Conservation (phyloP, 2,329 filamentous ascomycete genomes). For the Penicillium thymicola region DNA sequence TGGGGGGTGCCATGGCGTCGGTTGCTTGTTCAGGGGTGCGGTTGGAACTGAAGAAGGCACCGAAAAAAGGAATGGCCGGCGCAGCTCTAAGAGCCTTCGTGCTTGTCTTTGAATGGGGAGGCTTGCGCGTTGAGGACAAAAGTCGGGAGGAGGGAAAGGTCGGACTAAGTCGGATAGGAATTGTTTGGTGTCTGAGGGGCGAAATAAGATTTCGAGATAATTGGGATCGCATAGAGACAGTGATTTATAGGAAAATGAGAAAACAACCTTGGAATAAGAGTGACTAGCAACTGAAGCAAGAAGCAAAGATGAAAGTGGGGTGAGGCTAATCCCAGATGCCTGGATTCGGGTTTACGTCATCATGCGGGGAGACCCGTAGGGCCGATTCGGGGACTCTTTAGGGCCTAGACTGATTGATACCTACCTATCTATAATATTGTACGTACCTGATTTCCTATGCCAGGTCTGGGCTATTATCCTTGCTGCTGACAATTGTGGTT, state of each 20-base stretch:
- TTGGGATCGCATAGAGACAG: slow-evolving; percentile 29
- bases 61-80: slow-evolving; percentile 74
- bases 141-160: slow-evolving; percentile 23
- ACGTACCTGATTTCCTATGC: too few species aligned
- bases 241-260: background rate
- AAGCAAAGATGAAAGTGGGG: background rate
- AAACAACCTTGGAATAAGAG: background rate
- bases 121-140: slow-evolving; percentile 14
- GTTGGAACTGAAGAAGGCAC: slow-evolving; percentile 69
- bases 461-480: too few species aligned
- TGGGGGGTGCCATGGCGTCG: slow-evolving; percentile 61
- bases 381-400: background rate
- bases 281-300: background rate
- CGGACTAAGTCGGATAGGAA: slow-evolving; percentile 19
- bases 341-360: slow-evolving; percentile 28
- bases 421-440: too few species aligned
- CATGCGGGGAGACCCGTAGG: slow-evolving; percentile 23
- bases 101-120: slow-evolving; percentile 28
- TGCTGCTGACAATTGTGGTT: too few species aligned
- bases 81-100: slow-evolving; percentile 57
- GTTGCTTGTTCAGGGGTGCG: slow-evolving; percentile 42
- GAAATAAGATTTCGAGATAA: slow-evolving; percentile 20
- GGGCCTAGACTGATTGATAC: background rate
- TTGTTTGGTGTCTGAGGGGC: slow-evolving; percentile 18
- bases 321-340: slow-evolving; percentile 5